Conservation (phyloP, 148 eudicot species). For the Persicaria tinctoria region DNA sequence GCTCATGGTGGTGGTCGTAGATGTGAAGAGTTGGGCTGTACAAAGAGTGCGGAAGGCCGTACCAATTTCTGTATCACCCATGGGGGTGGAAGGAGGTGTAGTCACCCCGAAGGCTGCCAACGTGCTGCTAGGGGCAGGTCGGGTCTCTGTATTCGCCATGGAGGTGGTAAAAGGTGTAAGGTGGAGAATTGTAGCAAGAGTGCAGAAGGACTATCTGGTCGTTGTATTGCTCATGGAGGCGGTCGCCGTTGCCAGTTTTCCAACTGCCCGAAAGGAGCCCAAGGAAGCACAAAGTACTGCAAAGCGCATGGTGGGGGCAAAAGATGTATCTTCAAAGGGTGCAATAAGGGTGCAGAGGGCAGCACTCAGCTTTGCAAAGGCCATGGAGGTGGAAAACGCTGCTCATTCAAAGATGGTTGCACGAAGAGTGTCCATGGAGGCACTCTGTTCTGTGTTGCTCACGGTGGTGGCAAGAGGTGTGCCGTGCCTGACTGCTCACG, state of each 20-base stretch:
- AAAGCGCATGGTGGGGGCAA: constrained; percentile 22
- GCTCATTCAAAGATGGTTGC: constrained; percentile 11
- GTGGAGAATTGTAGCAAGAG: constrained; percentile 15
- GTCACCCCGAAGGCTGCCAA: constrained; percentile 9
- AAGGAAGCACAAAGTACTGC: constrained; percentile 19
- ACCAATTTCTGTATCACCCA: constrained; percentile 19
- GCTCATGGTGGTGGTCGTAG: constrained; percentile 19
- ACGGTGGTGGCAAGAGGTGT: constrained; percentile 19
- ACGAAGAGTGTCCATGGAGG: constrained; percentile 22
- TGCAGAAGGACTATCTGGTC: constrained; percentile 18
- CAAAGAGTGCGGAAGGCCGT: constrained; percentile 18
- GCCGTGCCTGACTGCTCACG: constrained; percentile 6
- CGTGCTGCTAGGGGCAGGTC: constrained; percentile 20
- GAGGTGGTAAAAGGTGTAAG: constrained; percentile 18
- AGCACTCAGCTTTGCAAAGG: constrained; percentile 20
- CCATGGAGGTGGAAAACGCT: constrained; percentile 20
- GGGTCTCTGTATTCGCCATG: constrained; percentile 16
- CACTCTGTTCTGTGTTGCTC: constrained; percentile 18
- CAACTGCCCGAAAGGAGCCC: constrained; percentile 15
- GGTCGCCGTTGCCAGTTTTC: constrained; percentile 16
- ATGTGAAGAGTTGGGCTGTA: constrained; percentile 17
- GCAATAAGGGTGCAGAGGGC: constrained; percentile 20
- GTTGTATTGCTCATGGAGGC: constrained; percentile 21
- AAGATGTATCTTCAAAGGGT: constrained; percentile 11
- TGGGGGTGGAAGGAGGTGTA: constrained; percentile 17